These are phyloP conservation scores for Phytophthora gonapodyides DNA, from an alignment of 352 stramenopile genomes.

Conservation along the genomic window DNA sequence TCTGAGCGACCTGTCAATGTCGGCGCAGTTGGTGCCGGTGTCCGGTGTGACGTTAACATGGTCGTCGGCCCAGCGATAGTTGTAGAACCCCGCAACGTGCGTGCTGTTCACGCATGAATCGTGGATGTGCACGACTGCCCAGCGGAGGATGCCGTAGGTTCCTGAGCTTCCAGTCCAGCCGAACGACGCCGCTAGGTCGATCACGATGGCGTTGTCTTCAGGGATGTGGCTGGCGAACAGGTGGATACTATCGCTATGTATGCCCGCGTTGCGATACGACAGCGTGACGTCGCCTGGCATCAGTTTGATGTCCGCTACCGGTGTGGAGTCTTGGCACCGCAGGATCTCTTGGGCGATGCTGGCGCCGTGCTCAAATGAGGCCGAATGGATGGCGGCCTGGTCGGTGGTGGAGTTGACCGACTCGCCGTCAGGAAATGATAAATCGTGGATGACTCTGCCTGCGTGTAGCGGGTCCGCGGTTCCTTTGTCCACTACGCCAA, in stretches of 20 bases:
- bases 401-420: background rate
- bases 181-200: constrained; percentile 18
- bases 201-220: constrained; percentile 10
- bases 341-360: background rate
- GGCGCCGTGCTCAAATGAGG: background rate
- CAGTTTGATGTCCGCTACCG: constrained; percentile 7
- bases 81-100: constrained; percentile 2
- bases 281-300: constrained; percentile 8
- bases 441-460: too few relatives aligned
- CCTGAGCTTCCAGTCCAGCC: constrained; percentile 19
- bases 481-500: too few relatives aligned
- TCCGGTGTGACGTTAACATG: constrained; percentile 13
- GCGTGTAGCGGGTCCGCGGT: too few relatives aligned
- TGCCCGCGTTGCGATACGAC: constrained; percentile 14
- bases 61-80: constrained; percentile 33
- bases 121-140: constrained; percentile 19
- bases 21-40: background rate
- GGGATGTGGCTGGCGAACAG: constrained; percentile 15
- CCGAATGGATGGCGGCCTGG: background rate
- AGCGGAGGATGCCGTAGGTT: constrained; percentile 10
- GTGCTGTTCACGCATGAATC: background rate
- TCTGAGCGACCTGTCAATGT: constrained; percentile 11
- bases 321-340: background rate
- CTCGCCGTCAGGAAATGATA: too few relatives aligned
- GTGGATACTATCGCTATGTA: constrained; percentile 10